Evolutionary conservation across 148 eudicot genomes (phyloP).

Genomic region (Oxyria digyna): DNA sequence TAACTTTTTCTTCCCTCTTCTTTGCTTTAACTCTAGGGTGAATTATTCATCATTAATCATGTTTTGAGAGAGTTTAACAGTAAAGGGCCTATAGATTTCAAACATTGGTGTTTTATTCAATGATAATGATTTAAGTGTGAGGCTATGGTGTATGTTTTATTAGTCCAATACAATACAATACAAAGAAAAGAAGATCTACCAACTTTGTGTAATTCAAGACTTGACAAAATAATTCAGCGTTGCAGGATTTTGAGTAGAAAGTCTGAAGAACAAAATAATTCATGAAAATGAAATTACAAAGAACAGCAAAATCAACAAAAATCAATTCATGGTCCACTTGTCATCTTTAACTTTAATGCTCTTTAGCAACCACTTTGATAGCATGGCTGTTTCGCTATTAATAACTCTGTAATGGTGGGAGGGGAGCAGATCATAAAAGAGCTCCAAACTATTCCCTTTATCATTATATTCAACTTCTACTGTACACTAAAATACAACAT

Average conservation of each 20-base stretch:
- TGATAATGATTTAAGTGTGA: neutral
- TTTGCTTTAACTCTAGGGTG: neutral
- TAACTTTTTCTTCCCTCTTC: neutral
- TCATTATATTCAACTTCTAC: neutral
- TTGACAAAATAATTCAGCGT: neutral
- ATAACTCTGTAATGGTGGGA: constrained; percentile 3
- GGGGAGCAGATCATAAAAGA: neutral
- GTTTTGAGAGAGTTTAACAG: neutral
- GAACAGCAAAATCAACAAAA: neutral
- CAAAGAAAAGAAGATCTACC: neutral
- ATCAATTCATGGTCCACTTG: neutral
- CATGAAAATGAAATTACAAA: neutral
- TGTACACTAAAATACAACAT: too few species aligned
- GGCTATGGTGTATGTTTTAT: neutral
- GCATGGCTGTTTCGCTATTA: neutral
- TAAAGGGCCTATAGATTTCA: too few species aligned
- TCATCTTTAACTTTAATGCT: constrained; percentile 1
- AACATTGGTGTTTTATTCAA: neutral
- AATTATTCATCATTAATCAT: neutral
- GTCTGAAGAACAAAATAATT: neutral
- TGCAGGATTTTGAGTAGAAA: neutral
- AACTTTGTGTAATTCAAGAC: neutral
- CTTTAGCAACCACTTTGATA: constrained; percentile 7
- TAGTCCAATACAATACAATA: neutral
- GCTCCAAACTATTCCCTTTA: neutral